Conservation (phyloP, 2,329 filamentous ascomycete species). For the Arthroderma sp. region DNA sequence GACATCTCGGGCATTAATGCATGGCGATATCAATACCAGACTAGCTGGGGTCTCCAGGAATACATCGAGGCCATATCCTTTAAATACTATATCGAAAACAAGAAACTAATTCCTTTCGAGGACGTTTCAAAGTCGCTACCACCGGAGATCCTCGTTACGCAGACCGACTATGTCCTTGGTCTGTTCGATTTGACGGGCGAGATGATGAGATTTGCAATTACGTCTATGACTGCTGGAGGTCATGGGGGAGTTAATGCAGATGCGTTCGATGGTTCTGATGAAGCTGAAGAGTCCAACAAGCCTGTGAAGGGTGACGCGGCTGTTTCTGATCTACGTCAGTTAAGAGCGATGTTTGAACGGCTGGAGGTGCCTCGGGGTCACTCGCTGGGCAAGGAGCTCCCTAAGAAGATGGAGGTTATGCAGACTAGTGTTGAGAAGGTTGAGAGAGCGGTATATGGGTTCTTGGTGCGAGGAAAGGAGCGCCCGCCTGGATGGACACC, state of each 20-base stretch:
- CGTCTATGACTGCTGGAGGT: constrained; percentile 65
- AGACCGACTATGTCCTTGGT: constrained; percentile 78
- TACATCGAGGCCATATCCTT: constrained; percentile 88
- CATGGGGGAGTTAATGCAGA: constrained; percentile 23
- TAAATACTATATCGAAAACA: constrained; percentile 68
- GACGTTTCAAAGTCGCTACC: constrained; percentile 39
- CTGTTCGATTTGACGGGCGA: constrained; percentile 91
- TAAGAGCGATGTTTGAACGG: constrained; percentile 64
- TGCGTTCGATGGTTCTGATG: constrained; percentile 4
- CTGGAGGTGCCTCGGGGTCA: constrained; percentile 44
- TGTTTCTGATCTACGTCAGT: constrained; percentile 63
- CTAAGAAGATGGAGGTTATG: constrained; percentile 78
- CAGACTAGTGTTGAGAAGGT: constrained; percentile 84
- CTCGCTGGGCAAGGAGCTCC: constrained; percentile 48
- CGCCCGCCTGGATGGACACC: constrained; percentile 85
- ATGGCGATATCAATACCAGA: constrained; percentile 65
- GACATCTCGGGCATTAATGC: constrained; percentile 71
- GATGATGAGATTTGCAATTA: constrained; percentile 92
- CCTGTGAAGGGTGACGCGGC: constrained; percentile 39
- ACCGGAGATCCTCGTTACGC: constrained; percentile 50
- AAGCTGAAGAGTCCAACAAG: constrained; percentile 14
- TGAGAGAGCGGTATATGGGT: constrained; percentile 75
- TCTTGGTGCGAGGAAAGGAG: constrained; percentile 77
- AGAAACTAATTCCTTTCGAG: constrained; percentile 57
- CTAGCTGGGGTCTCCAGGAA: constrained; percentile 76